Evolutionary conservation across 441 rosid genomes (phyloP).

Genomic region (Jatropha multifida): DNA sequence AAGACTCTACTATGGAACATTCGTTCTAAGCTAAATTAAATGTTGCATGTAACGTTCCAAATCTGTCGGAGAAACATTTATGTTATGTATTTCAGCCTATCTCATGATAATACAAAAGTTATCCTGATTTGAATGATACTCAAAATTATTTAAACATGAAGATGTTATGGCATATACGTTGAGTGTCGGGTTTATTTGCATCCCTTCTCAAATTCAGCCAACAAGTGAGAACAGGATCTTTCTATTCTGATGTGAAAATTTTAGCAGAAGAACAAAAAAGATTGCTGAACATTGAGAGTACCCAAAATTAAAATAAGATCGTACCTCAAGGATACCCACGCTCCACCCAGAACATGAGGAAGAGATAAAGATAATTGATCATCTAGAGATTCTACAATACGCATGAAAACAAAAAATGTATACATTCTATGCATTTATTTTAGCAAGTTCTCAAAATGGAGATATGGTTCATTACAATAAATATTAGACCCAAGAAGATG

Average conservation of each 20-base stretch:
- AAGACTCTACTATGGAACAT: not conserved
- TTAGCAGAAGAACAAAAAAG: not conserved
- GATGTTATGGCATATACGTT: not conserved
- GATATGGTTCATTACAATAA: not conserved
- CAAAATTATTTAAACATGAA: not conserved
- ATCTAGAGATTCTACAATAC: not conserved
- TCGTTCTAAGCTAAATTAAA: not conserved
- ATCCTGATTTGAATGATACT: not conserved
- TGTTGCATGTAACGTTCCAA: not conserved
- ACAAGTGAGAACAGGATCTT: conserved; percentile 1
- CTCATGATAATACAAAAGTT: not conserved
- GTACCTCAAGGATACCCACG: not conserved
- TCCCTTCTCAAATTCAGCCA: conserved; percentile 2
- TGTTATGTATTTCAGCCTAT: not conserved
- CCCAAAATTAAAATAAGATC: not conserved
- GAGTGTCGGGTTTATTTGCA: not conserved
- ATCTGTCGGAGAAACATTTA: not conserved
- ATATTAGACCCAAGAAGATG: not conserved
- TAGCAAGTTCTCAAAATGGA: not conserved
- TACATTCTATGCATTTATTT: not conserved
- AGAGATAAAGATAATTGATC: not conserved
- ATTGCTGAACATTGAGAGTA: not conserved
- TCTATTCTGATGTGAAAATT: conserved; percentile 1
- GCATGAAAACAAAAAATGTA: not conserved
- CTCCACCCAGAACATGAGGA: not conserved